phyloP scores from a whole-genome alignment of 1,139 yeast genomes.

The Yamadazyma friedrichii region DNA sequence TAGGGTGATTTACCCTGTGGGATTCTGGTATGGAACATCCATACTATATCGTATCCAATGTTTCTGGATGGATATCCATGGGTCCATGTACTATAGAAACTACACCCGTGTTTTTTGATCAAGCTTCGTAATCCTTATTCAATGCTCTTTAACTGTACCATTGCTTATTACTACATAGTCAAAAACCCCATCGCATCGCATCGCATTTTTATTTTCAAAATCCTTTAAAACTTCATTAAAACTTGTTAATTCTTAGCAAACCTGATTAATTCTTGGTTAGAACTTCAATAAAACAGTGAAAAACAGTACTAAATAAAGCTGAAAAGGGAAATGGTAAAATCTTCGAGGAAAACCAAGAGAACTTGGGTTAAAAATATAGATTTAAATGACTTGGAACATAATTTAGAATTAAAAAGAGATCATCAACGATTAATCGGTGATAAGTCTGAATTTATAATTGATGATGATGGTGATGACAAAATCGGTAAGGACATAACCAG shows the following conservation, averaged over 20 bases:
- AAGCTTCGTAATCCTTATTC: no score
- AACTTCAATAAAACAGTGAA: no score
- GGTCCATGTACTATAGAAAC: no score
- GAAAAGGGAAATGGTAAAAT: constrained; percentile 7
- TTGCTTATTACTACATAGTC: not conserved
- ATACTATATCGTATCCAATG: no score
- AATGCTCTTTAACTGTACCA: no score
- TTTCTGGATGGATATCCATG: no score
- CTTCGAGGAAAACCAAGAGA: constrained; percentile 84
- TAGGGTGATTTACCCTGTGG: no score
- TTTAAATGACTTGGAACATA: constrained; percentile 70
- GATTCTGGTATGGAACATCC: no score
- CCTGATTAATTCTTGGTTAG: no score
- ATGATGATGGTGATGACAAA: constrained; percentile 32
- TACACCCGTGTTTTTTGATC: no score
- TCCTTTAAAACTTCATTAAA: not conserved
- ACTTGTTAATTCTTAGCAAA: not conserved
- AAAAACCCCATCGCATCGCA: constrained; percentile 7
- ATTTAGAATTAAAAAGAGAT: constrained; percentile 68
- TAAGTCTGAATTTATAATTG: constrained; percentile 60
- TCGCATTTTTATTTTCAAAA: constrained; percentile 3
- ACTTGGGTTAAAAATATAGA: constrained; percentile 97
- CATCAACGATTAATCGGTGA: constrained; percentile 63
- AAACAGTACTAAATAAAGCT: no score
- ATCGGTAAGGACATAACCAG: constrained; percentile 21